Percentiles rank a stretch among this genome's conserved stretches.
These are phyloP conservation scores for Globomyces sp. DNA, from an alignment of 371 early-diverging fungal species.

Conservation along the genomic window DNA sequence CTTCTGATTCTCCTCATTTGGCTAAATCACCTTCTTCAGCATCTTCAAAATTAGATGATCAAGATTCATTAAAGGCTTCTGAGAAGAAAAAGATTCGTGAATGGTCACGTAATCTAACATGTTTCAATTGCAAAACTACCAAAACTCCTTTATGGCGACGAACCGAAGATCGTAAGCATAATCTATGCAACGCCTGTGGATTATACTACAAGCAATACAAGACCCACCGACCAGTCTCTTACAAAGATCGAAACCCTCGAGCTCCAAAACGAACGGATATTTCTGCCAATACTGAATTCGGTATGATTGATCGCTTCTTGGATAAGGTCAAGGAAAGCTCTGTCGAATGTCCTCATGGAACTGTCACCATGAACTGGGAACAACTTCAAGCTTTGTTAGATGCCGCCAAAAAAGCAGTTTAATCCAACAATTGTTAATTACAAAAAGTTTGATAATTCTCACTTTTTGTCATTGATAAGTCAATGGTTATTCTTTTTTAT, in stretches of 20 bases:
- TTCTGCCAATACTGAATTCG: no score
- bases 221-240: constrained; percentile 58
- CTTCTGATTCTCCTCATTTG: no score
- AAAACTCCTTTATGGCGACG: constrained; percentile 81
- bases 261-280: background rate
- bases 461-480: no score
- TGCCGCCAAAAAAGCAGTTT: background rate
- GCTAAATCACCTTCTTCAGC: no score
- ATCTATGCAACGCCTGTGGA: constrained; percentile 85
- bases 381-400: constrained; percentile 3
- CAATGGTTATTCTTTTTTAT: no score
- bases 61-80: constrained; percentile 9
- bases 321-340: background rate
- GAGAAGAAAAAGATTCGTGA: constrained; percentile 38
- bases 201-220: constrained; percentile 77
- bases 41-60: no score
- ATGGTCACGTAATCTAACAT: constrained; percentile 62
- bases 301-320: background rate
- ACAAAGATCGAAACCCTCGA: constrained; percentile 17
- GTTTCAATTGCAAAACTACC: constrained; percentile 76
- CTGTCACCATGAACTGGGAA: constrained; percentile 7
- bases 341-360: background rate
- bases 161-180: constrained; percentile 70
- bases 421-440: no score
- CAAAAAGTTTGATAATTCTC: no score